Percentiles rank a stretch among this genome's conserved stretches.
These are phyloP conservation scores for Macadamia integrifolia DNA, from an alignment of 164 flowering plant genomes.

Conservation along the genomic window DNA sequence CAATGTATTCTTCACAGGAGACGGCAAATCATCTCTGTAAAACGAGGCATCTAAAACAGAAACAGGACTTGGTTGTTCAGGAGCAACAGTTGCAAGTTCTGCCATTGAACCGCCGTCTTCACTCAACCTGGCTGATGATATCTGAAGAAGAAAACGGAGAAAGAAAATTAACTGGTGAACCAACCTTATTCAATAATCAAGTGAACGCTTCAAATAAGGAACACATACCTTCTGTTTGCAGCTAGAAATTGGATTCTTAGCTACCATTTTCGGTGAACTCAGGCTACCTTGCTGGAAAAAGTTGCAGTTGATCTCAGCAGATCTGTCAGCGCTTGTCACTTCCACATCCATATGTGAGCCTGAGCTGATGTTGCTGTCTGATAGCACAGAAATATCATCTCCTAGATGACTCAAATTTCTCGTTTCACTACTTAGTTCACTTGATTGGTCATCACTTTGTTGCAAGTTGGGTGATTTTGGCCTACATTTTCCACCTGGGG, in stretches of 20 bases:
- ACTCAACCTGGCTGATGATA: slow-evolving; percentile 18
- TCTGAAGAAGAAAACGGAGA: slow-evolving; percentile 27
- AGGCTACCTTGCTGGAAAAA: slow-evolving; percentile 13
- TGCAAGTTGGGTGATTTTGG: slow-evolving; percentile 29
- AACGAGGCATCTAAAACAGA: slow-evolving; percentile 80
- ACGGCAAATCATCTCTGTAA: slow-evolving; percentile 71
- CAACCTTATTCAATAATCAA: neutral
- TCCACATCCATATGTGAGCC: slow-evolving; percentile 40
- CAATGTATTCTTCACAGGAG: slow-evolving; percentile 63
- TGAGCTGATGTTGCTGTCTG: slow-evolving; percentile 32
- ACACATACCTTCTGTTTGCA: slow-evolving; percentile 25
- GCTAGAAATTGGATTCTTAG: slow-evolving; percentile 8
- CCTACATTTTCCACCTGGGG: slow-evolving; percentile 56
- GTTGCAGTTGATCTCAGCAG: slow-evolving; percentile 18
- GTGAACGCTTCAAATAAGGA: neutral
- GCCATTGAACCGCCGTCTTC: slow-evolving; percentile 22
- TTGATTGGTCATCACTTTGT: slow-evolving; percentile 45
- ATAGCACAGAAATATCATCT: slow-evolving; percentile 37
- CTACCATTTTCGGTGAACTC: slow-evolving; percentile 12
- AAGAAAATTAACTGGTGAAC: neutral
- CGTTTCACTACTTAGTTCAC: slow-evolving; percentile 47
- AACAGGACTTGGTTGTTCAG: slow-evolving; percentile 96
- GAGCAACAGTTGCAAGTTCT: slow-evolving; percentile 28
- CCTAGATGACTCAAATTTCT: slow-evolving; percentile 44
- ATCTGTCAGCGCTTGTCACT: slow-evolving; percentile 29